These are phyloP conservation scores for Geotrichum reessii DNA, from an alignment of 1,139 yeast species.

Conservation along the genomic window DNA sequence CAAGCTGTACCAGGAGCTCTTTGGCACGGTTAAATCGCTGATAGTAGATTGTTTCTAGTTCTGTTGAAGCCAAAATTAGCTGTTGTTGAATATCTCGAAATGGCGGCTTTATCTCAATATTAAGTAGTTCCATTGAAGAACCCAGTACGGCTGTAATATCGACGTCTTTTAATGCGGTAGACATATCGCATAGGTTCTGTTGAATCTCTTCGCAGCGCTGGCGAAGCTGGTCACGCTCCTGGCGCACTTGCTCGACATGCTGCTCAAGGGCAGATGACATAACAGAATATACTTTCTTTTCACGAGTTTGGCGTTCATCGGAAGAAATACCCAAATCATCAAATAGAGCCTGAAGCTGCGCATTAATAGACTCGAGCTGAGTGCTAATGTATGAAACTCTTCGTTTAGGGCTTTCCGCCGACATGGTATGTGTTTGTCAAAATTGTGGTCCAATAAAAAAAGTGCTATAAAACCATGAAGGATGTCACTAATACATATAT, in stretches of 20 bases:
- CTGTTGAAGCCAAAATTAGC: not conserved
- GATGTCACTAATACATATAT: not conserved
- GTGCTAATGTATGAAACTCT: slow-evolving; percentile 31
- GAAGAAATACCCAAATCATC: slow-evolving; percentile 35
- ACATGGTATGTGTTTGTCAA: not conserved
- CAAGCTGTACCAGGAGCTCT: slow-evolving; percentile 10
- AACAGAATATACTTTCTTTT: slow-evolving; percentile 30
- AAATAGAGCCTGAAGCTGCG: slow-evolving; percentile 31
- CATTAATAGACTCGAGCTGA: slow-evolving; percentile 30
- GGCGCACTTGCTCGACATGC: slow-evolving; percentile 29
- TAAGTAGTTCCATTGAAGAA: not conserved
- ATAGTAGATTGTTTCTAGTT: slow-evolving; percentile 11
- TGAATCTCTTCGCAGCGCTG: slow-evolving; percentile 28
- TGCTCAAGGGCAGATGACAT: slow-evolving; percentile 32
- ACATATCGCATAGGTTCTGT: slow-evolving; percentile 28
- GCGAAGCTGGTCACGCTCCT: slow-evolving; percentile 30
- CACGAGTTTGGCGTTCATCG: slow-evolving; percentile 31
- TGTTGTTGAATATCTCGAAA: slow-evolving; percentile 1
- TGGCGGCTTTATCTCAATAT: slow-evolving; percentile 12
- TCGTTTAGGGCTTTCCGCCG: slow-evolving; percentile 14
- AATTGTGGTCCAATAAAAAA: not conserved
- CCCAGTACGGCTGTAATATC: slow-evolving; percentile 20
- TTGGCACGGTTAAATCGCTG: slow-evolving; percentile 14
- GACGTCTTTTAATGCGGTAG: slow-evolving; percentile 30
- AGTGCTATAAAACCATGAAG: not conserved